Evolutionary conservation across 352 stramenopile genomes (phyloP), one percentile per base, ranked within the genome.

Genomic region (Peronospora tabacina): DNA sequence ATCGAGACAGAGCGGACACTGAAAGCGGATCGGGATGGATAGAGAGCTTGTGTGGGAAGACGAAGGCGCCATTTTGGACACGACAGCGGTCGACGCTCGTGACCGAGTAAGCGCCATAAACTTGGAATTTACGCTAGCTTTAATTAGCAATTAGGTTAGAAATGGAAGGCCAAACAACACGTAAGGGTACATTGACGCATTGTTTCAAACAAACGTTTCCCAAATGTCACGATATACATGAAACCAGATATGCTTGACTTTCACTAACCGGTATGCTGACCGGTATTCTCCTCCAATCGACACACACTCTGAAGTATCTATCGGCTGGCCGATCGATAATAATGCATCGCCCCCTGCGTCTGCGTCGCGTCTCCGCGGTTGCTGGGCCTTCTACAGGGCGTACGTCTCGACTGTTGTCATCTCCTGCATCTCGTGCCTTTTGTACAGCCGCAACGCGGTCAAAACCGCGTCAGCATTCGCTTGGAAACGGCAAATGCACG

Each of bases 1-100:
- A 44, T 90, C 79, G 9, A 90, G 63, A 58, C 79, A 90, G 26
- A 90, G 66, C 53, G 79, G 79, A 52, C 79, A 90, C 59, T 90
- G 76, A 57, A 76, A 86, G 33, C 61, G 66, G n/a, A 77, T 69
- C 19, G 79, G 63, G 30, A 90, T 62, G 37, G 67, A 58, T 33
- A 76, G 38, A 20, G 61, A 59, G 42, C 20, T 44, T 3, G 41
- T 13, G 19, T 44, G 49, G 24, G 44, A 1, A 10, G 42, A 19
- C 45, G 39, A 44, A 33, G 44, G 8, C 11, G 39, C 28, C 9
- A 57, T 13, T 15, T 47, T 8, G 9, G 48, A 12, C 44, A 20
- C 34, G 9, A 43, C 30, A 7, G 53, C 7, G 20, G 41, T 43
- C n/a, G 52, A 55, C 19, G 58, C 47, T n/a, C 33, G 39, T 30